Evolutionary conservation across 192 early-diverging fungal species (phyloP), one percentile per base, ranked within the genome.

Genomic region (Funneliformis geosporum): DNA sequence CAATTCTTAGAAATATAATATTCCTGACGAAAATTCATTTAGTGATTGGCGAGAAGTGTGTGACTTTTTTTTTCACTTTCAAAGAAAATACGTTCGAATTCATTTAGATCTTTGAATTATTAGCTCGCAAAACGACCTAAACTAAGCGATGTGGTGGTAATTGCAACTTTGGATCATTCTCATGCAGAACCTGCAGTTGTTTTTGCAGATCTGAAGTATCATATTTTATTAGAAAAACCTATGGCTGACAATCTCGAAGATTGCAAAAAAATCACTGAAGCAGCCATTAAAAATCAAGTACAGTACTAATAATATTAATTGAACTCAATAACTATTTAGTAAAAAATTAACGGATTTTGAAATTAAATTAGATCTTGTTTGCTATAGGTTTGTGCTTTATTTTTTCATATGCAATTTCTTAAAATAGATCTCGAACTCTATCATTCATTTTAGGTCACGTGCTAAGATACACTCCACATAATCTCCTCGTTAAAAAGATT

Each of bases 181-280:
- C 90, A 92, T 69, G 80, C 72, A 11, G 87, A 89, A 25, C 80
- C 85, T 11, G 85, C 89, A 0, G 80, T 89, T 9, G 82, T 74
- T 11, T 86, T 92, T 80, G 88, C 89, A 59, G 39, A 82, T 27
- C 71, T 81, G 40, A 86, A 87, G 8, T 91, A 91, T 78, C 85
- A 91, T 72, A 90, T 93, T 27, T 68, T 93, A 74, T 83, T 89
- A 61, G 92, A 93, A 82, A 93, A 93, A 73, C 92, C 92, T 9
- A 90, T 93, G 89, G 85, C 92, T 3, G 80, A 84, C 7, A 83
- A 81, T 1, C 62, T 87, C 18, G 68, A 77, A 12, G 88, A 90
- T 43, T 93, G 92, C 75, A 62, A 76, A 39, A 66, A 70, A 14
- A 91, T 92, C 50, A 80, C 83, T 7, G 50, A 77, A 18, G 88